phyloP scores from a whole-genome alignment of 768 basidiomycete species.

The Melanogaster broomeanus region DNA sequence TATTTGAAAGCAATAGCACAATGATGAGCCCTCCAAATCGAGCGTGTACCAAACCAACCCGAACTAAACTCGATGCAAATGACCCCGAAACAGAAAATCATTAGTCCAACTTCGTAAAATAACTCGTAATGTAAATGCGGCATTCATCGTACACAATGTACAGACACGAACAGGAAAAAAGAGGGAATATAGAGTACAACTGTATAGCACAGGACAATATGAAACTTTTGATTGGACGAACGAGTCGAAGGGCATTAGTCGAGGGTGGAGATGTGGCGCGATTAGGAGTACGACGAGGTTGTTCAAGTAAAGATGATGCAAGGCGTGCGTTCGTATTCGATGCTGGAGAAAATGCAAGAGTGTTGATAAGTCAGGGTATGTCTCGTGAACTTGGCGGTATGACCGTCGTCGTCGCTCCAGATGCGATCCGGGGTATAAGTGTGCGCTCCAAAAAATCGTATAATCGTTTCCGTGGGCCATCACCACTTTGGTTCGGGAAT shows the following conservation, averaged over 20 bases:
- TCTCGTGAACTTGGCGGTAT: slow-evolving; percentile 32
- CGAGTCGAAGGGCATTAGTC: slow-evolving; percentile 14
- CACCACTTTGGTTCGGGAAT: slow-evolving; percentile 29
- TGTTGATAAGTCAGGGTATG: slow-evolving; percentile 39
- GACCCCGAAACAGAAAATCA: slow-evolving; percentile 25
- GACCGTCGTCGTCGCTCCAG: slow-evolving; percentile 29
- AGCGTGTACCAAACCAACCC: slow-evolving; percentile 29
- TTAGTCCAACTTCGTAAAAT: slow-evolving; percentile 37
- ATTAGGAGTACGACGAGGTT: slow-evolving; percentile 33
- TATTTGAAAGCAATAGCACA: slow-evolving; percentile 24
- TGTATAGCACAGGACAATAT: slow-evolving; percentile 32
- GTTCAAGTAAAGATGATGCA: slow-evolving; percentile 29
- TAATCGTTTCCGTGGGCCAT: slow-evolving; percentile 11
- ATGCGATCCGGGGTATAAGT: slow-evolving; percentile 32
- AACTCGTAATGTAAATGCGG: slow-evolving; percentile 37
- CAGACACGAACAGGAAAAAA: slow-evolving; percentile 20
- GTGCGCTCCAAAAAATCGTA: slow-evolving; percentile 16
- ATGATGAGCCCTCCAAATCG: slow-evolving; percentile 31
- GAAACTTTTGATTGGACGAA: slow-evolving; percentile 20
- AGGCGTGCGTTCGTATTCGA: slow-evolving; percentile 23
- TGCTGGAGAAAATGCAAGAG: slow-evolving; percentile 24
- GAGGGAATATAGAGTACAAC: slow-evolving; percentile 30
- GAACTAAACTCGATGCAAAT: slow-evolving; percentile 31
- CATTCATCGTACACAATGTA: slow-evolving; percentile 35
- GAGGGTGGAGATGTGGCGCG: slow-evolving; percentile 26